Conservation (phyloP, 2,329 filamentous ascomycete genomes). For the Trichothecium roseum region DNA sequence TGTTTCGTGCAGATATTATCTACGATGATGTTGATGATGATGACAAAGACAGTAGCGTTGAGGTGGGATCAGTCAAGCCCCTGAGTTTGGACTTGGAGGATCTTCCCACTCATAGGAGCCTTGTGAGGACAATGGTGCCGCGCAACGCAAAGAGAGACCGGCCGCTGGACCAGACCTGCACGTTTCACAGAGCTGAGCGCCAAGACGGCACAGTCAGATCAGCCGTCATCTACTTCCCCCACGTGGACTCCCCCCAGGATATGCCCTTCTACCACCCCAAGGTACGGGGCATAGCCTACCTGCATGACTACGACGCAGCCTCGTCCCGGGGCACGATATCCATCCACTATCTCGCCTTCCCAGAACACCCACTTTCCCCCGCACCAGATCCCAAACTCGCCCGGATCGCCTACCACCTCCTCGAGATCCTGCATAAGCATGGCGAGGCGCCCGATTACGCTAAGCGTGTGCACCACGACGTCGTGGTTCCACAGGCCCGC, state of each 20-base stretch:
- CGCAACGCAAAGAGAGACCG: conserved; percentile 69
- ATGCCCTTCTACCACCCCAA: conserved; percentile 85
- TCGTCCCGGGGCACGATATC: conserved; percentile 39
- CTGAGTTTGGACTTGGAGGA: conserved; percentile 10
- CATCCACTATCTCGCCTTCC: conserved; percentile 49
- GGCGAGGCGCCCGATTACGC: conserved; percentile 62
- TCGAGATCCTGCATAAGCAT: conserved; percentile 63
- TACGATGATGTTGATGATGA: conserved; percentile 20
- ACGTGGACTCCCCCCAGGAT: conserved; percentile 47
- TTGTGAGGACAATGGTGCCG: conserved; percentile 72
- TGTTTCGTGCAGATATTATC: conserved; percentile 70
- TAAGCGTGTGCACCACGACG: conserved; percentile 77
- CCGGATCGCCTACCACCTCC: conserved; percentile 58
- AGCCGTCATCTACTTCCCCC: conserved; percentile 66
- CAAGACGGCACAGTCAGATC: conserved; percentile 14
- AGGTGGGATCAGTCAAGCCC: too few relatives aligned
- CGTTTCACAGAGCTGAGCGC: conserved; percentile 44
- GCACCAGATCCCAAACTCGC: conserved; percentile 38
- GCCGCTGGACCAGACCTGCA: conserved; percentile 72
- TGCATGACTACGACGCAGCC: conserved; percentile 53
- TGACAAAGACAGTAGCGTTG: not conserved
- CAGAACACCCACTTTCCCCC: conserved; percentile 13
- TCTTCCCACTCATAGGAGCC: conserved; percentile 42
- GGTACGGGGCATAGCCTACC: conserved; percentile 63
- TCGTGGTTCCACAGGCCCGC: conserved; percentile 62